Conservation (phyloP, 2,329 filamentous ascomycete genomes). For the Huntiella decipiens region DNA sequence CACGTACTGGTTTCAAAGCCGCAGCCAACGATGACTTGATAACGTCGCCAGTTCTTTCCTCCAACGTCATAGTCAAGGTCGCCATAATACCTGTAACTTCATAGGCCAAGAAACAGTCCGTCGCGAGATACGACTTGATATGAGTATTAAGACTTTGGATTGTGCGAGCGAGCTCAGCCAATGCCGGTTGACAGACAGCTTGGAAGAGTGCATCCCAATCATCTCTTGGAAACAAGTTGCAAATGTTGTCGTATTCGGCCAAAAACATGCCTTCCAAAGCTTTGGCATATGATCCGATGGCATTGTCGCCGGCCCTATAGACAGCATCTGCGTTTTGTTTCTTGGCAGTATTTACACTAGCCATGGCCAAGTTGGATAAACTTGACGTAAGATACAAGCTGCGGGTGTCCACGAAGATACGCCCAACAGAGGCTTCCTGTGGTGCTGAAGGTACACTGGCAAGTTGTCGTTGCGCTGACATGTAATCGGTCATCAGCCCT, state of each 20-base stretch:
- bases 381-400: constrained; percentile 72
- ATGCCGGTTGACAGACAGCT: constrained; percentile 55
- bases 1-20: constrained; percentile 71
- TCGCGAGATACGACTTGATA: constrained; percentile 68
- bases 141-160: constrained; percentile 77
- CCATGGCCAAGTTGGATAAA: constrained; percentile 69
- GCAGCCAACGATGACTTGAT: constrained; percentile 69
- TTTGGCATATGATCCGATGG: constrained; percentile 73
- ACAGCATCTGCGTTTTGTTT: constrained; percentile 66
- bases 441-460: constrained; percentile 18
- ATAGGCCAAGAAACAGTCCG: constrained; percentile 87
- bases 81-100: constrained; percentile 87
- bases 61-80: constrained; percentile 57
- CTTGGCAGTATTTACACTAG: constrained; percentile 66
- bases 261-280: constrained; percentile 74
- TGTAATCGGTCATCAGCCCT: constrained; percentile 58
- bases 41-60: constrained; percentile 58
- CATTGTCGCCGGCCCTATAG: constrained; percentile 76
- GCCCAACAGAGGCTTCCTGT: constrained; percentile 52
- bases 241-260: constrained; percentile 81
- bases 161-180: constrained; percentile 70
- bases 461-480: constrained; percentile 41
- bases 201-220: constrained; percentile 69
- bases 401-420: constrained; percentile 69
- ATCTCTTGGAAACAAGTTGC: constrained; percentile 65